These are phyloP conservation scores for Lepidium aucheri DNA, from an alignment of 345 rosid species.

Conservation along the genomic window DNA sequence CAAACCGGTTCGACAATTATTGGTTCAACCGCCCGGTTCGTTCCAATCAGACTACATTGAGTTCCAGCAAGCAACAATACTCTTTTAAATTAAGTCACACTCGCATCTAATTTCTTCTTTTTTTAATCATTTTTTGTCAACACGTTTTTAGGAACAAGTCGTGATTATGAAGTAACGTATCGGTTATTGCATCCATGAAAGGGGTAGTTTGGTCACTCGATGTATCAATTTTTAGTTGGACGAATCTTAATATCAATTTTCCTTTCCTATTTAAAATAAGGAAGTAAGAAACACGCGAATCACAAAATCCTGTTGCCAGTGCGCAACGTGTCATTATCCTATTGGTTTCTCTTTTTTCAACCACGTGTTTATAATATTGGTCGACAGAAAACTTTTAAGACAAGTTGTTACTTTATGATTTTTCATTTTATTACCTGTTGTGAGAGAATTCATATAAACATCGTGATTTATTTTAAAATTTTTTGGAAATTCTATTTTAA, in stretches of 20 bases:
- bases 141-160: slow-evolving; percentile 21
- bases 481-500: too few species aligned
- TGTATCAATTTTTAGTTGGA: not conserved
- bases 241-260: too few species aligned
- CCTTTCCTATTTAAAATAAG: too few species aligned
- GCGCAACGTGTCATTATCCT: slow-evolving; percentile 15
- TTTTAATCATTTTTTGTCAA: too few species aligned
- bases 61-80: not conserved
- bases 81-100: not conserved
- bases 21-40: not conserved
- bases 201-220: not conserved
- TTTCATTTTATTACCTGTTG: too few species aligned
- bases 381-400: too few species aligned
- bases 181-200: slow-evolving; percentile 10
- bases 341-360: not conserved
- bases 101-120: too few species aligned
- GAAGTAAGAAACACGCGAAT: slow-evolving; percentile 19
- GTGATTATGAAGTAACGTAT: not conserved
- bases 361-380: slow-evolving; percentile 7
- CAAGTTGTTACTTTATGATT: too few species aligned
- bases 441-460: too few species aligned
- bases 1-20: not conserved
- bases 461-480: too few species aligned
- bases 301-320: slow-evolving; percentile 1
- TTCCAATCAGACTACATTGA: not conserved